Evolutionary conservation across 306 rosid species (phyloP).

Genomic region (Dalbergia cultrata): DNA sequence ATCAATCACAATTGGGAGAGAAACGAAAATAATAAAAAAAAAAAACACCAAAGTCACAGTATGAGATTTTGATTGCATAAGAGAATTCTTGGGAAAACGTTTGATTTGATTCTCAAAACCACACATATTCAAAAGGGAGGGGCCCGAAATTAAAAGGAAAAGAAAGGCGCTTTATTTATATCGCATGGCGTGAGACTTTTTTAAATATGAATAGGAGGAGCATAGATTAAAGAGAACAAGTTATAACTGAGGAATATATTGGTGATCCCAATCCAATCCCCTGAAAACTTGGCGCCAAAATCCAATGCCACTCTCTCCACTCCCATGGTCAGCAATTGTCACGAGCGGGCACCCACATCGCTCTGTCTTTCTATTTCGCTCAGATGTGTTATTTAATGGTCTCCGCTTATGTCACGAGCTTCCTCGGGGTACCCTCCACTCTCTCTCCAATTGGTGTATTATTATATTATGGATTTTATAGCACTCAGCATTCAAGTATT

Average conservation of each 20-base stretch:
- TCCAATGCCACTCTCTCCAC: constrained; percentile 31
- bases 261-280: constrained; percentile 60
- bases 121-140: background rate
- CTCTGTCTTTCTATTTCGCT: background rate
- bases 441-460: constrained; percentile 31
- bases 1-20: background rate
- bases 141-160: background rate
- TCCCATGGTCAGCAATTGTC: constrained; percentile 54
- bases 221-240: background rate
- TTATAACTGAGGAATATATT: background rate
- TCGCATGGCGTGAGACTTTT: background rate
- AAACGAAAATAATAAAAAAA: background rate
- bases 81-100: background rate
- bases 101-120: constrained; percentile 9
- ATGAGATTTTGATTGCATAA: background rate
- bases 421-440: constrained; percentile 54
- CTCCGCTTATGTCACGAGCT: constrained; percentile 52
- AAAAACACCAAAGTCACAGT: background rate
- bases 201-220: background rate
- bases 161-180: constrained; percentile 19
- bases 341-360: constrained; percentile 52
- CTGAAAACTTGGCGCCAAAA: constrained; percentile 66
- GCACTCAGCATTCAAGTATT: constrained; percentile 24
- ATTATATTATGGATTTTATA: background rate
- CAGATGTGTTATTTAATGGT: constrained; percentile 32